These are phyloP conservation scores for Aspergillus tanneri DNA, from an alignment of 2,329 filamentous ascomycete genomes.

Conservation along the genomic window DNA sequence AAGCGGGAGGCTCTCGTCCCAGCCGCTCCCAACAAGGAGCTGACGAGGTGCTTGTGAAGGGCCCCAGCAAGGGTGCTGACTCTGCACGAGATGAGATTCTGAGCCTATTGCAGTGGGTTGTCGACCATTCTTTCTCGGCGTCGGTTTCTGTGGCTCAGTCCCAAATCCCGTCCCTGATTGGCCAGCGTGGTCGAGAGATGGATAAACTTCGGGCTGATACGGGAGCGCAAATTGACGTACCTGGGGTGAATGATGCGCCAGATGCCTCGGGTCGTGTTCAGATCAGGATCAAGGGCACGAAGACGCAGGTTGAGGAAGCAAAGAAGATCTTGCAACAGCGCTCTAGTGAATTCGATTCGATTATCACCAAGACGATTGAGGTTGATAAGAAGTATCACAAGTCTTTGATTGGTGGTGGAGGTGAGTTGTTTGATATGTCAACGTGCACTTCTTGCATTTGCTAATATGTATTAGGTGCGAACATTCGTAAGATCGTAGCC, in stretches of 20 bases:
- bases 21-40: conserved; percentile 69
- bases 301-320: conserved; percentile 83
- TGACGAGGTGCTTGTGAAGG: conserved; percentile 88
- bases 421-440: conserved; percentile 54
- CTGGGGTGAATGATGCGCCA: conserved; percentile 69
- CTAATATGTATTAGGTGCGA: conserved; percentile 61
- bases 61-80: conserved; percentile 89
- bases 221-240: conserved; percentile 88
- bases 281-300: conserved; percentile 88
- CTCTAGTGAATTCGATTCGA: conserved; percentile 83
- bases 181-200: conserved; percentile 84
- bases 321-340: conserved; percentile 89
- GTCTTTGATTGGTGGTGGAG: conserved; percentile 81
- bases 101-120: conserved; percentile 81
- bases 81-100: conserved; percentile 88
- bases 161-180: conserved; percentile 91
- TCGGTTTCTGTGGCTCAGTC: conserved; percentile 83
- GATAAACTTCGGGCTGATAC: conserved; percentile 82
- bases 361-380: conserved; percentile 77
- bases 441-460: conserved; percentile 11
- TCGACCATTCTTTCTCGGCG: conserved; percentile 79
- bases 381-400: conserved; percentile 91
- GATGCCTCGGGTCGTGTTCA: conserved; percentile 70
- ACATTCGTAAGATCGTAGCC: conserved; percentile 80
- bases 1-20: conserved; percentile 60